Conservation (phyloP, 192 early-diverging fungal genomes). For the Backusella liffmaniae region DNA sequence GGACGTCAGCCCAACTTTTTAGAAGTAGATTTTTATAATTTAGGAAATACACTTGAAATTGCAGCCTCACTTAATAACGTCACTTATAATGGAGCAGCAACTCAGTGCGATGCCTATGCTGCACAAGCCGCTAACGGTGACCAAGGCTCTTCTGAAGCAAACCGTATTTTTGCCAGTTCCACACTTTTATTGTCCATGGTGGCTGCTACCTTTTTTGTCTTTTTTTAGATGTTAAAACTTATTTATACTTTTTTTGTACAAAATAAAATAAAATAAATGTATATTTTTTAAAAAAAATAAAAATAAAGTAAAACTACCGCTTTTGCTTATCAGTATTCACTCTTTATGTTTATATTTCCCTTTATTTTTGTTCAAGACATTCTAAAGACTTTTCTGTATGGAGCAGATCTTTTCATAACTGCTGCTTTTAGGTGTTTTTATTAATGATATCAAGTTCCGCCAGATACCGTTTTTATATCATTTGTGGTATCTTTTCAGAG, state of each 20-base stretch:
- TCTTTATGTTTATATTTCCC: no score
- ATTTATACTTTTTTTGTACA: background rate
- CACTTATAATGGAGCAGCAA: slow-evolving; percentile 5
- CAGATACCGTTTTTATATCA: no score
- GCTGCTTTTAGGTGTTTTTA: no score
- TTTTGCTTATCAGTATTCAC: no score
- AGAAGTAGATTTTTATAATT: slow-evolving; percentile 74
- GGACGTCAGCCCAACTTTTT: slow-evolving; percentile 64
- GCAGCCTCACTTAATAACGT: slow-evolving; percentile 31
- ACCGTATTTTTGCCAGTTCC: background rate
- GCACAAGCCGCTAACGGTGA: background rate
- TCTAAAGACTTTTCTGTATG: no score
- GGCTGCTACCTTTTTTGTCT: background rate
- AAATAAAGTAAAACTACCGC: no score
- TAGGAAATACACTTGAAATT: slow-evolving; percentile 39
- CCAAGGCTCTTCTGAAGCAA: background rate
- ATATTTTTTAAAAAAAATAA: background rate
- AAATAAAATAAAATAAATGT: background rate
- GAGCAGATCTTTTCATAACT: no score
- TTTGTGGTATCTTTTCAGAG: no score
- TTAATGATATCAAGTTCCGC: no score
- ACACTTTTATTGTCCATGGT: background rate
- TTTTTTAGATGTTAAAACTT: slow-evolving; percentile 5
- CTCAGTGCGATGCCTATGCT: slow-evolving; percentile 11
- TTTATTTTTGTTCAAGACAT: no score